Conservation (phyloP, 352 stramenopile species). For the Globisporangium viniferum region DNA sequence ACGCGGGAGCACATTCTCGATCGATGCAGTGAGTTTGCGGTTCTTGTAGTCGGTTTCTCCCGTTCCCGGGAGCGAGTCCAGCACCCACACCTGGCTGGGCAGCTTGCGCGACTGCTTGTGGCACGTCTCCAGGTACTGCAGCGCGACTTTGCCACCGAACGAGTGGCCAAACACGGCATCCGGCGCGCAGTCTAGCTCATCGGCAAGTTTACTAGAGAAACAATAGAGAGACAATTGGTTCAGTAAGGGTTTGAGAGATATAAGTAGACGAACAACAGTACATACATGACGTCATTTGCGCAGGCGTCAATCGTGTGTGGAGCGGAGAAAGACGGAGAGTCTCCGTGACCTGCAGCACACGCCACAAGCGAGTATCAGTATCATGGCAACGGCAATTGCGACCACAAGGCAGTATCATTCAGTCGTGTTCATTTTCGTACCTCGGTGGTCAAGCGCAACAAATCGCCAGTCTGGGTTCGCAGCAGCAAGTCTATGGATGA, state of each 20-base stretch:
- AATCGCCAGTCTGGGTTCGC: conserved; percentile 68
- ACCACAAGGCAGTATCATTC: not conserved
- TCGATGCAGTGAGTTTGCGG: conserved; percentile 60
- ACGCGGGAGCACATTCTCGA: conserved; percentile 63
- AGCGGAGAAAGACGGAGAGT: conserved; percentile 61
- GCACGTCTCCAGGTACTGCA: conserved; percentile 63
- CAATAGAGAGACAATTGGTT: too few relatives aligned
- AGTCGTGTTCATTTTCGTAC: conserved; percentile 22
- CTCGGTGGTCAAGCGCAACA: conserved; percentile 62
- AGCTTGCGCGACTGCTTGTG: conserved; percentile 33
- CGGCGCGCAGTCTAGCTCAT: conserved; percentile 48
- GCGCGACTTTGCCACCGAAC: conserved; percentile 76
- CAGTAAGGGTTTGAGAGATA: too few relatives aligned
- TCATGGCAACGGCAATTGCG: not conserved
- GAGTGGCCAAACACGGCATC: conserved; percentile 71
- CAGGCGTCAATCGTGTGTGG: conserved; percentile 68
- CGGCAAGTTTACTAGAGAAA: conserved; percentile 38
- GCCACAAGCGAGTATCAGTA: not conserved
- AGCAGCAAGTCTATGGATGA: conserved; percentile 42
- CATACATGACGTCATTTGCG: conserved; percentile 66
- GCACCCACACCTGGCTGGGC: conserved; percentile 63
- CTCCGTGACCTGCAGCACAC: conserved; percentile 47
- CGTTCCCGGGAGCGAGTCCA: conserved; percentile 69
- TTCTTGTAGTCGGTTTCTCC: conserved; percentile 59
- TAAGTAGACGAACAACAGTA: not conserved